These are phyloP conservation scores for Aspergillus nidulans DNA, from an alignment of 495 filamentous ascomycete genomes.

Conservation along the genomic window DNA sequence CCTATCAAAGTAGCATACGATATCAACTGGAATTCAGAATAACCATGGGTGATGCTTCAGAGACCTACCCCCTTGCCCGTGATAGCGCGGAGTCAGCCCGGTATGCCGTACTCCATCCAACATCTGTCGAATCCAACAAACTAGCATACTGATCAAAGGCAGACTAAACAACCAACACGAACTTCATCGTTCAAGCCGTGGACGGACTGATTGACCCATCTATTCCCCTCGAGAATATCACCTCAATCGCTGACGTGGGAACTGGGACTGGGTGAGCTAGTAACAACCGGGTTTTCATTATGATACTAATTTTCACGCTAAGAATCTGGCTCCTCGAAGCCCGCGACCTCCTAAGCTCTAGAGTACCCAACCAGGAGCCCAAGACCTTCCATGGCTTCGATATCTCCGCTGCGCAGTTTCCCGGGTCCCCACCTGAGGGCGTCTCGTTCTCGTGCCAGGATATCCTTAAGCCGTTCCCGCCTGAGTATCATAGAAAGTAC, in stretches of 20 bases:
- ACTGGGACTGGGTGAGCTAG: constrained; percentile 5
- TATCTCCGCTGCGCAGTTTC: constrained; percentile 19
- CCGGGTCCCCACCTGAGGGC: background rate
- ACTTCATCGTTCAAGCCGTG: background rate
- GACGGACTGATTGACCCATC: background rate
- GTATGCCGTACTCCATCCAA: background rate
- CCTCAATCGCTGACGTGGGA: background rate
- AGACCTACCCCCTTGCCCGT: background rate
- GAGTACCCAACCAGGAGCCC: background rate
- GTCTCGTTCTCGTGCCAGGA: constrained; percentile 16
- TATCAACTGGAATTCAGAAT: no score
- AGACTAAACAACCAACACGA: constrained; percentile 1
- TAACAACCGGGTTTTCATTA: background rate
- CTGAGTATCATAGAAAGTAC: constrained; percentile 11
- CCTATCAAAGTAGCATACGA: no score
- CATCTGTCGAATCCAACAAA: background rate
- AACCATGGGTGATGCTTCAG: background rate
- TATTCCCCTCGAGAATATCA: background rate
- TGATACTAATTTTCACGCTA: background rate
- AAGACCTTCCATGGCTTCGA: constrained; percentile 16
- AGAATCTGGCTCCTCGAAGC: constrained; percentile 8
- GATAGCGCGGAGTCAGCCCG: background rate
- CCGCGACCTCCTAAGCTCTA: background rate
- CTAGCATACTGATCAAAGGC: background rate
- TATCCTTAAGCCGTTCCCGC: constrained; percentile 15